Evolutionary conservation across 2,329 filamentous ascomycete species (phyloP), one percentile per base, ranked within the genome.

Genomic region (Reticulascus tulasneorum): DNA sequence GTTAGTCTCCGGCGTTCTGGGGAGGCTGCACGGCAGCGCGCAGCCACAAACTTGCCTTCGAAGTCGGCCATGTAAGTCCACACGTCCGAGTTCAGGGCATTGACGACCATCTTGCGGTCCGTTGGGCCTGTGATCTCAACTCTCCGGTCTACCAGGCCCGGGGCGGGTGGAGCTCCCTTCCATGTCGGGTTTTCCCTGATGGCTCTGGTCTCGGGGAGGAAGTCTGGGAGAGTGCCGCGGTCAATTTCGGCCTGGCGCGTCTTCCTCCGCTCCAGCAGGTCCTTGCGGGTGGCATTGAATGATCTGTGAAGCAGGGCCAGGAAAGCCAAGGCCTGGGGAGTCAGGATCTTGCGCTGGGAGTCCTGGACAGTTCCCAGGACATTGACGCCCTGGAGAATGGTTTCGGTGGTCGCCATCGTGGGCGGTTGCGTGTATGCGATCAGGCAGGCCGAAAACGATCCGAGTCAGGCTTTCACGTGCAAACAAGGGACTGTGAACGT

Each of bases 31-130:
- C n/a, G n/a, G n/a, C n/a, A n/a, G n/a, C n/a, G n/a, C n/a, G n/a
- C n/a, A n/a, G n/a, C 11, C 10, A 9, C 15, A 20, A 11, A 20
- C 20, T 54, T 63, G 93, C 90, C 91, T 69, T 98, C 93, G 50
- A 98, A 94, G 66, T 98, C 93, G 30, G 93, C 93, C 93, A 98
- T 98, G 58, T 97, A 98, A 38, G 91, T 97, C 84, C 86, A 97
- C 17, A 97, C 93, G 55, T 97, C 79, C 29, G 91, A 84, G 65
- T 97, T 98, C 60, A 97, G 60, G 9, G 93, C 93, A 62, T 98
- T 98, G 46, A 97, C 87, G 30, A 97, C 89, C 93, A 98, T 98
- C 77, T 97, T 98, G 50, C 93, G 79, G 66, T 97, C 93, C 7
- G 90, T 96, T 1, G 93, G 93, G 8, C 93, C 93, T 6, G 93